These are phyloP conservation scores for Sphagnum tenellum DNA, from an alignment of 225 moss, liverwort and hornwort genomes.

Conservation along the genomic window DNA sequence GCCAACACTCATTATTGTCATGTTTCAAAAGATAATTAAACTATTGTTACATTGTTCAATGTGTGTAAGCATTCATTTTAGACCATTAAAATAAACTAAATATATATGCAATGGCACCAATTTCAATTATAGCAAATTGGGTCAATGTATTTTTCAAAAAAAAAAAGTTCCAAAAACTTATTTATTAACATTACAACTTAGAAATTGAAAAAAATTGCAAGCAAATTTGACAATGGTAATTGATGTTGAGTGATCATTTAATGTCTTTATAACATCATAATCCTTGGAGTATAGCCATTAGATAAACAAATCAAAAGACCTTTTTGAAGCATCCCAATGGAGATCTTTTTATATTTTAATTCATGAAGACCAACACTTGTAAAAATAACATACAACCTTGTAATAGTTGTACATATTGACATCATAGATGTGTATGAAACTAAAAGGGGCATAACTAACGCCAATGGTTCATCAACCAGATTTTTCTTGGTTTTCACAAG, in stretches of 20 bases:
- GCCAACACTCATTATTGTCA: constrained; percentile 25
- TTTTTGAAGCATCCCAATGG: neutral
- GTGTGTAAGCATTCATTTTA: too few species aligned
- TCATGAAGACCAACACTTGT: neutral
- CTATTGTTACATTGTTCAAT: too few species aligned
- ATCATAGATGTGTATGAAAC: constrained; percentile 74
- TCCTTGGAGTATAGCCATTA: constrained; percentile 24
- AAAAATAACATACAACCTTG: constrained; percentile 5
- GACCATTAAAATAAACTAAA: too few species aligned
- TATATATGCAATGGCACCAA: too few species aligned
- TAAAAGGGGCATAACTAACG: constrained; percentile 35
- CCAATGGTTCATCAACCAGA: constrained; percentile 23
- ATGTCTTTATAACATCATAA: constrained; percentile 67
- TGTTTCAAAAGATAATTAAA: constrained; percentile 65
- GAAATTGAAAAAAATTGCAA: constrained; percentile 54
- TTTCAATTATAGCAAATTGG: neutral
- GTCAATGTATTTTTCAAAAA: neutral
- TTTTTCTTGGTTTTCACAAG: constrained; percentile 29
- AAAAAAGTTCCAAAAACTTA: constrained; percentile 18
- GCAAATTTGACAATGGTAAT: constrained; percentile 64
- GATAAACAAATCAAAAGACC: neutral
- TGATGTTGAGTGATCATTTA: constrained; percentile 68
- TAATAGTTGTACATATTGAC: constrained; percentile 48
- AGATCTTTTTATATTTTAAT: neutral
- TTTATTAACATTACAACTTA: constrained; percentile 80